Evolutionary conservation across 208 protist genomes (phyloP), one percentile per base, ranked within the genome.

Genomic region (Acanthamoeba divionensis): DNA sequence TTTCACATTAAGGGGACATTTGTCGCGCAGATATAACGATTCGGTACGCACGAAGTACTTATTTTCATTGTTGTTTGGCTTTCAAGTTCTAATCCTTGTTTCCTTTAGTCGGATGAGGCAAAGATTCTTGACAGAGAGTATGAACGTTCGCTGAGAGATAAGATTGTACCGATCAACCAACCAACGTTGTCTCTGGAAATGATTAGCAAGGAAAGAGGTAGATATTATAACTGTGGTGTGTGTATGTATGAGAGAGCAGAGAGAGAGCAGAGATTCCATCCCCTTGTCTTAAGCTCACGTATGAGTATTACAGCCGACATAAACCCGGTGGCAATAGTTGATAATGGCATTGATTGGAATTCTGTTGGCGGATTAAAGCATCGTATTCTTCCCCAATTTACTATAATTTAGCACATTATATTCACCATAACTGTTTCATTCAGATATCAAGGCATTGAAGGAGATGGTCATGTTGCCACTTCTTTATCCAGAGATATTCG

Each of bases 401-500:
- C 31, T 29, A 12, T 36, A 85, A 33, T 7, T 83, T 60, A 0
- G n/a, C 24, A n/a, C n/a, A n/a, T n/a, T n/a, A n/a, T n/a, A n/a
- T n/a, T n/a, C n/a, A n/a, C n/a, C n/a, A n/a, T n/a, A n/a, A n/a
- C n/a, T n/a, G n/a, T n/a, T n/a, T 95, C 33, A 79, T 2, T 24
- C 75, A 86, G 75, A 93, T 21, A 90, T 95, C 47, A 48, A 88
- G 41, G 50, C 95, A 15, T 75, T 97, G 2, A 96, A 96, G 57
- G 95, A 97, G 86, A 97, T 96, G 93, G 91, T 96, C 21, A 18
- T 96, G 18, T 69, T 97, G 9, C 95, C 95, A 13, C 86, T 97
- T 0, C 63, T 96, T 2, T 96, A 95, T 89, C 93, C 93, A 7
- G 91, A 96, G 65, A 33, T 95, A 31, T 96, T 95, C 71, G 55